These are phyloP conservation scores for Amoebophrya sp. DNA, from an alignment of 169 alveolate species.

Conservation along the genomic window DNA sequence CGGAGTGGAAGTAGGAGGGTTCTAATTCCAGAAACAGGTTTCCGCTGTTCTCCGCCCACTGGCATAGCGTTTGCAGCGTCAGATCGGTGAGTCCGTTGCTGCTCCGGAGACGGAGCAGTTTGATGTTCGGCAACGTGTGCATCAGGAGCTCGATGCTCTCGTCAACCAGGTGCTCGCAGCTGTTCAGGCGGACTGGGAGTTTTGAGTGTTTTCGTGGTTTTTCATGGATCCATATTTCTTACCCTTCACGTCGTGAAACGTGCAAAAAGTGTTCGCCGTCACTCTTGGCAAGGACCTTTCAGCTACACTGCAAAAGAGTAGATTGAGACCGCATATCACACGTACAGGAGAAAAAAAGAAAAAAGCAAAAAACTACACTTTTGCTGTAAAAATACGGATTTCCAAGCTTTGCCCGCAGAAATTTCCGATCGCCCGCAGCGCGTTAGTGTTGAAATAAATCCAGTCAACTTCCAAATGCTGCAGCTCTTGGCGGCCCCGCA, in stretches of 20 bases:
- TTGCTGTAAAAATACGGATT: background rate
- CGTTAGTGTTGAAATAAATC: background rate
- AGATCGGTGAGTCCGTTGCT: background rate
- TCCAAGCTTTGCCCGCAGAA: background rate
- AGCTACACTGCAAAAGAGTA: no score
- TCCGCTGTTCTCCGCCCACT: background rate
- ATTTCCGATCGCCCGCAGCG: background rate
- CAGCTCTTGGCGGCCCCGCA: background rate
- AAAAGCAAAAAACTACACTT: no score
- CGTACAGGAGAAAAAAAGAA: no score
- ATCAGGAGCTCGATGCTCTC: background rate
- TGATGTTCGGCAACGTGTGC: background rate
- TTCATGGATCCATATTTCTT: no score
- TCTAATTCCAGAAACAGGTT: background rate
- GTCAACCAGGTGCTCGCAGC: conserved; percentile 10
- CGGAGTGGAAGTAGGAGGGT: background rate
- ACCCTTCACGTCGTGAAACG: no score
- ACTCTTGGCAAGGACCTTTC: no score
- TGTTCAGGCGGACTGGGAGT: background rate
- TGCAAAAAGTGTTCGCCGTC: no score
- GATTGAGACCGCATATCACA: no score
- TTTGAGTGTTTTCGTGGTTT: no score
- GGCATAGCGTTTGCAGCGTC: background rate
- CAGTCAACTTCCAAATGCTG: background rate
- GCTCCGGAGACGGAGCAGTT: background rate